Percentiles rank a stretch among this genome's conserved stretches.
phyloP scores from a whole-genome alignment of 2,329 filamentous ascomycete genomes.

The Geosmithia flava region DNA sequence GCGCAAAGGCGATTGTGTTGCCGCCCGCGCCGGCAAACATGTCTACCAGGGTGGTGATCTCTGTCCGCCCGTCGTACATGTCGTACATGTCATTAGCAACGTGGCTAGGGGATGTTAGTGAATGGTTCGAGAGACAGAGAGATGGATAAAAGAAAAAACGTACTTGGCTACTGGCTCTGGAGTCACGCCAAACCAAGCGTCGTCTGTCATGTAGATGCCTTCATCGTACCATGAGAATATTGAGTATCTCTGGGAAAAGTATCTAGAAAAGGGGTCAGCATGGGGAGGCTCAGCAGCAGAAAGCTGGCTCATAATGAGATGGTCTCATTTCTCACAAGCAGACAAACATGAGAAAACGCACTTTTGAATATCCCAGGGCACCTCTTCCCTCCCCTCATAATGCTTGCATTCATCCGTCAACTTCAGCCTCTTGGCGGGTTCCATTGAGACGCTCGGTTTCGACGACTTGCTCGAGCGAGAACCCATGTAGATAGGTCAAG shows the following conservation, averaged over 20 bases:
- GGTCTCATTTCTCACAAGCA: not conserved
- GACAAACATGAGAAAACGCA: conserved; percentile 23
- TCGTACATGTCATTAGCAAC: conserved; percentile 62
- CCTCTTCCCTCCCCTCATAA: conserved; percentile 57
- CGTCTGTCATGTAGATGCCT: conserved; percentile 80
- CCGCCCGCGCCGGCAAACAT: conserved; percentile 86
- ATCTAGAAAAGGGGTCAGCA: conserved; percentile 36
- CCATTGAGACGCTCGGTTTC: conserved; percentile 16
- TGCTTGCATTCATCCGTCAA: conserved; percentile 59
- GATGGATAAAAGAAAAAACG: conserved; percentile 11
- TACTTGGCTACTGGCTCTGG: conserved; percentile 83
- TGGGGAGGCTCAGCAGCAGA: not conserved
- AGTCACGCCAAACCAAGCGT: conserved; percentile 95
- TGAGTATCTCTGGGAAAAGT: conserved; percentile 79
- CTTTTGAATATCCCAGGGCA: conserved; percentile 80
- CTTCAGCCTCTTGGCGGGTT: conserved; percentile 30
- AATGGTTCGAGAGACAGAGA: not conserved
- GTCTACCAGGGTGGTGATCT: conserved; percentile 64
- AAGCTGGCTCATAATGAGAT: not conserved
- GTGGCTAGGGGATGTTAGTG: conserved; percentile 33
- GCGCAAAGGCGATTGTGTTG: conserved; percentile 90
- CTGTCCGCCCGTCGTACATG: conserved; percentile 23
- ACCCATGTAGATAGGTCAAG: not conserved
- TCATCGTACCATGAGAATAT: conserved; percentile 83
- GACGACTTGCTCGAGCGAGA: not conserved